These are phyloP conservation scores for Phlyctochytrium bullatum DNA, from an alignment of 192 early-diverging fungal genomes.

Conservation along the genomic window DNA sequence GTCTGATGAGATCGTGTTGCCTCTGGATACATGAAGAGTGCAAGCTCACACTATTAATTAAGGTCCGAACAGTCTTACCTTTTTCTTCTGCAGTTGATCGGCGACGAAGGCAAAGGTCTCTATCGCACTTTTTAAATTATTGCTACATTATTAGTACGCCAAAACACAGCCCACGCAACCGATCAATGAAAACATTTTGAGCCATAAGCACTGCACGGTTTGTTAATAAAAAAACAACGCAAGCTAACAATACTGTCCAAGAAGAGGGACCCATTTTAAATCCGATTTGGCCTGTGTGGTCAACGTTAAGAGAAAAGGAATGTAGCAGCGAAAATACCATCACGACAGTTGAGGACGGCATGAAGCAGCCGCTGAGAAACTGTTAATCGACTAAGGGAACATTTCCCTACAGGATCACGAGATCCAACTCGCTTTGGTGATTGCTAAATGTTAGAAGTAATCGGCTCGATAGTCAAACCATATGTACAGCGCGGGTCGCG, in stretches of 20 bases:
- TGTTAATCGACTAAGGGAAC: not conserved
- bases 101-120: constrained; percentile 75
- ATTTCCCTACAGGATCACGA: constrained; percentile 36
- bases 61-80: constrained; percentile 38
- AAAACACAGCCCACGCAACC: constrained; percentile 15
- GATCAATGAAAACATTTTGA: constrained; percentile 84
- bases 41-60: constrained; percentile 35
- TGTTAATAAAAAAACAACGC: not conserved
- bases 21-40: constrained; percentile 88
- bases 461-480: not conserved
- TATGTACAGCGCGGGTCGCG: constrained; percentile 64
- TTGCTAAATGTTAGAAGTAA: constrained; percentile 48
- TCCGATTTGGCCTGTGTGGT: constrained; percentile 15
- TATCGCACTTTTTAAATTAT: constrained; percentile 73
- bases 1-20: constrained; percentile 78
- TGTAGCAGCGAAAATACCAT: constrained; percentile 8
- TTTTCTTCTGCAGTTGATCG: constrained; percentile 67
- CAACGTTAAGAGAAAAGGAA: not conserved
- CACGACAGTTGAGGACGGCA: constrained; percentile 24
- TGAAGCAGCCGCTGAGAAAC: constrained; percentile 3
- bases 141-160: constrained; percentile 20
- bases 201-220: constrained; percentile 61
- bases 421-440: constrained; percentile 81
- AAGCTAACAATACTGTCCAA: constrained; percentile 21
- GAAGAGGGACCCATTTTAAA: constrained; percentile 21